Evolutionary conservation across 2,329 filamentous ascomycete genomes (phyloP), one percentile per base, ranked within the genome.

Genomic region (Albifimbria verrucaria): DNA sequence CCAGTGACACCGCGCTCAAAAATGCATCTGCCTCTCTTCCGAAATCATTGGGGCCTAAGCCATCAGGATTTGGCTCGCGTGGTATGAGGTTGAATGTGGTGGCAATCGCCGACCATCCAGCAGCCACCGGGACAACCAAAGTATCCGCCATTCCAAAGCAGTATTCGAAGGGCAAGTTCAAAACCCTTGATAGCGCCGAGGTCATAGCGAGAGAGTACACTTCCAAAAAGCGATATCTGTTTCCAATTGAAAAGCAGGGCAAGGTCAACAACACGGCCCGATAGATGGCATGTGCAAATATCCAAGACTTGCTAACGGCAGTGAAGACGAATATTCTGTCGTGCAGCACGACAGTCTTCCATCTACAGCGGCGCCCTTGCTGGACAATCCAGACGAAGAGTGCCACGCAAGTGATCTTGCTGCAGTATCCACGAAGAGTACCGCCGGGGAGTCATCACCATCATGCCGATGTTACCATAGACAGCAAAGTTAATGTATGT

Each of bases 91-190:
- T 21, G 24, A 52, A 55, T 6, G 36, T 25, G 9, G 44, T 49
- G 15, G 53, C 50, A 9, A 55, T 43, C 3, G 53, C 48, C 4
- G 53, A 52, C 53, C 53, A 55, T 2, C 39, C 53, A 26, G 53
- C 48, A 12, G 53, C 53, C 18, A 42, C 50, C 3, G 50, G 42
- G 42, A 41, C 50, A 11, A 55, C 53, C 25, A 51, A 41, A 21
- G 45, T 46, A 20, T 55, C 53, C 7, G 53, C 53, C 53, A 52
- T 55, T 28, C 51, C 53, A 21, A 52, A 55, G 47, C 53, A 55
- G 50, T 52, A 51, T 32, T 52, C 50, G 23, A 48, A 55, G 18
- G 50, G 47, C 18, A 52, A 32, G 15, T 50, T 42, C 4, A 50
- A n/a, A 3, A 47, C 45, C 26, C 41, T 36, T 22, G 50, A 50